Evolutionary conservation across 148 eudicot species (phyloP), one percentile per base, ranked within the genome.

Genomic region (Mesembryanthemum crystallinum): DNA sequence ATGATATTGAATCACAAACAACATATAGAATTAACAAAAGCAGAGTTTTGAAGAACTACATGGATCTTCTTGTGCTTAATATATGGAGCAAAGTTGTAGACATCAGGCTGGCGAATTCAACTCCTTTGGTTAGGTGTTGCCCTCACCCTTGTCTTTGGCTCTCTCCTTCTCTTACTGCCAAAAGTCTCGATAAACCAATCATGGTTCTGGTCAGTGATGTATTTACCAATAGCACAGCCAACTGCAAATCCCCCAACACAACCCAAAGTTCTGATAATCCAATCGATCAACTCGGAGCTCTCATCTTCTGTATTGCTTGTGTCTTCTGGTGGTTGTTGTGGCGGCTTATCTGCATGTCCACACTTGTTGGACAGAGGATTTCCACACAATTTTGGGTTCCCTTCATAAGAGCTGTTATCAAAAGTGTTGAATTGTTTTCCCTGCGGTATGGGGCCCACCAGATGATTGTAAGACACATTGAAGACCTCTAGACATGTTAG

Each of bases 391-490:
- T 62, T 78, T 11, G 51, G 27, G 73, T 87, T 85, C 8, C 85
- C 87, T 0, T 10, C 27, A 65, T 59, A 85, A 0, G 90, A 81
- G 21, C 33, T 77, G 23, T 81, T 67, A 13, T 77, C 76, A 51
- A 87, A 87, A 0, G 90, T 83, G 29, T 24, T 4, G 27, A 87
- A 83, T 51, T 87, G 87, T 0, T 12, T 24, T 12, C 82, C 88
- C 70, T 32, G 76, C 11, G 90, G 90, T 72, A 83, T 78, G 12
- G 18, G 59, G 0, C 90, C 87, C 0, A 33, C 28, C 3, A 87
- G 84, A 24, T 32, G 72, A 71, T 87, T 85, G 47, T 81, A 15
- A 0, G 86, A 87, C 13, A 87, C 71, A 30, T 87, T 55, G 3
- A 87, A 69, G 33, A 81, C 70, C 57, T 8, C 79, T 2, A 87